These are phyloP conservation scores for Puccinia brachypodii DNA, from an alignment of 1,284 basidiomycete genomes.

Conservation along the genomic window DNA sequence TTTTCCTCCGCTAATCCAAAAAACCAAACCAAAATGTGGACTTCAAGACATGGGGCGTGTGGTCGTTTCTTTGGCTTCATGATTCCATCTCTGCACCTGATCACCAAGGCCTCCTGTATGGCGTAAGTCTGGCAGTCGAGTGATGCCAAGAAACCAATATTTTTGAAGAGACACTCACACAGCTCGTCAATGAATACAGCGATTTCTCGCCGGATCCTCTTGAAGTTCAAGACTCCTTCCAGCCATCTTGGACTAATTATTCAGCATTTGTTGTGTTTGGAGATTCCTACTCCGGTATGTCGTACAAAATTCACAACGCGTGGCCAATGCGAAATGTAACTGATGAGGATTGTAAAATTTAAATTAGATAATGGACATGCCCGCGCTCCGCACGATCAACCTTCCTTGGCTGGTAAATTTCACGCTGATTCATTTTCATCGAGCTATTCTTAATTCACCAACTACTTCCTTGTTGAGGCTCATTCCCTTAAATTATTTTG, in stretches of 20 bases:
- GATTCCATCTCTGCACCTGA: neutral
- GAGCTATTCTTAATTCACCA: neutral
- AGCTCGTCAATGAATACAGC: neutral
- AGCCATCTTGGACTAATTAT: slow-evolving; percentile 22
- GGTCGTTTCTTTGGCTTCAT: neutral
- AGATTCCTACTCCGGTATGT: slow-evolving; percentile 43
- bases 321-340: neutral
- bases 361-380: slow-evolving; percentile 40
- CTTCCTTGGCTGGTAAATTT: slow-evolving; percentile 35
- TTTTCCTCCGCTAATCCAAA: neutral
- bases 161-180: neutral
- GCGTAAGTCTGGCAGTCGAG: neutral
- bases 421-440: neutral
- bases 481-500: neutral
- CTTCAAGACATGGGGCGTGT: neutral
- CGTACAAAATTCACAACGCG: neutral
- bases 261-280: slow-evolving; percentile 39
- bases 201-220: neutral
- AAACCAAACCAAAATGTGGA: neutral
- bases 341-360: neutral
- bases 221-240: neutral
- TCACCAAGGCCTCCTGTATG: neutral
- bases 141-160: neutral
- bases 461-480: neutral
- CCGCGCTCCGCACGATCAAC: slow-evolving; percentile 11